Conservation (phyloP, 345 rosid species). For the Citrus reticulata region DNA sequence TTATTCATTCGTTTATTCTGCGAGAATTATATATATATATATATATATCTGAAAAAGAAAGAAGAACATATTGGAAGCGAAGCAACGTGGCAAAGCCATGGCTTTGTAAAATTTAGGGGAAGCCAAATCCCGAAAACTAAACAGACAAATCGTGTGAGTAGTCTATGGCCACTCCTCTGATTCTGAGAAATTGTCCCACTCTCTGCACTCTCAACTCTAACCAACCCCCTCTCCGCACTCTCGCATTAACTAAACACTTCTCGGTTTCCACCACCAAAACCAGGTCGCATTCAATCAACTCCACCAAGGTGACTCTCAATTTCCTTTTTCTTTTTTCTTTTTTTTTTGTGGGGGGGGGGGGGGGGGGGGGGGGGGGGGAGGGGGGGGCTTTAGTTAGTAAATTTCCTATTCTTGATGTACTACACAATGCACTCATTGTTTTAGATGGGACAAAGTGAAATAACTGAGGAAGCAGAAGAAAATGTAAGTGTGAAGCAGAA, state of each 20-base stretch:
- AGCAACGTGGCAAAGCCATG: slow-evolving; percentile 7
- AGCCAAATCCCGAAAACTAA: neutral
- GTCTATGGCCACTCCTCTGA: slow-evolving; percentile 43
- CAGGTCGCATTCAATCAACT: slow-evolving; percentile 19
- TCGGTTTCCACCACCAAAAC: slow-evolving; percentile 21
- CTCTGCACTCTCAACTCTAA: neutral
- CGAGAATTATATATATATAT: no score
- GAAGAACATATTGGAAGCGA: neutral
- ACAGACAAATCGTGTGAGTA: neutral
- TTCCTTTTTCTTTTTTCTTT: neutral
- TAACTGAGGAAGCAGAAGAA: slow-evolving; percentile 33
- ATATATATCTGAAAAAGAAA: no score
- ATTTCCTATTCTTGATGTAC: neutral
- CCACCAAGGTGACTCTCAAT: slow-evolving; percentile 23
- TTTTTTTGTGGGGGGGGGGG: no score
- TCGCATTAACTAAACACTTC: slow-evolving; percentile 13
- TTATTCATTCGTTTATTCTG: neutral
- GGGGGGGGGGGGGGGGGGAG: no score
- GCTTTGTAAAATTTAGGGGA: neutral
- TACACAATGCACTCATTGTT: neutral
- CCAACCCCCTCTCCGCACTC: neutral
- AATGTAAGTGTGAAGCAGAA: slow-evolving; percentile 24
- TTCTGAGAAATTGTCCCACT: slow-evolving; percentile 20
- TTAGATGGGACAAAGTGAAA: slow-evolving; percentile 61
- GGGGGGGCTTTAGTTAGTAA: no score